Base-by-base conservation (phyloP, 345 rosid genomes). In the Ricinus communis region DNA sequence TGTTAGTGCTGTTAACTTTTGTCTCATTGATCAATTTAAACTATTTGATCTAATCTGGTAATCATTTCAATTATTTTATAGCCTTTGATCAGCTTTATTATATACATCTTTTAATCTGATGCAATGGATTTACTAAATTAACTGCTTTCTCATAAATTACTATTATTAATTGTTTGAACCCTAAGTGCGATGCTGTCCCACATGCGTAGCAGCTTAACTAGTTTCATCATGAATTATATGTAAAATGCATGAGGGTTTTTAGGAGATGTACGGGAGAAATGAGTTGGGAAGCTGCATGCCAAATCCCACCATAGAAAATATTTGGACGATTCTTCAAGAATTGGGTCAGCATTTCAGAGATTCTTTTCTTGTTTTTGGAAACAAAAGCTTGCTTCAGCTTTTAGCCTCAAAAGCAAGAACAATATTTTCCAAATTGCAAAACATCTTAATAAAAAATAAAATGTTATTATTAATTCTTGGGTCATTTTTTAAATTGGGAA, bases 1-100 rank as follows among this genome's bases (percentile, higher is more conserved):
- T 53, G 66, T 45, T 63, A 21, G 62, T 50, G 63, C 56, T 65
- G 70, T 71, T 65, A 58, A 58, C 56, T 65, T 73, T 78, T 70
- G 78, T 70, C 77, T 54, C 30, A 30, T 78, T 77, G n/a, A n/a
- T n/a, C n/a, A 59, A 46, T 49, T 72, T 50, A 36, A 25, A 59
- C 47, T 60, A 59, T 33, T 46, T 47, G 56, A 31, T 70, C 43
- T 63, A 19, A 61, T 49, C 38, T 9, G 57, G 21, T 21, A 46
- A n/a, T 38, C 22, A 51, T 71, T 38, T 27, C 27, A 18, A 12
- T 49, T 73, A 49, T 66, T 56, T 73, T 66, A 55, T 33, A 52
- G 68, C 12, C 31, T 16, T n/a, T 52, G 16, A 40, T 66, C 66
- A 74, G 36, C 61, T 59, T 66, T 59, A 58, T 66, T 38, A 50